A percentile compares a stretch with the other conserved stretches of the same genome.
Evolutionary conservation across 2,329 filamentous ascomycete species (phyloP).

Genomic region (Xylogone sp.): DNA sequence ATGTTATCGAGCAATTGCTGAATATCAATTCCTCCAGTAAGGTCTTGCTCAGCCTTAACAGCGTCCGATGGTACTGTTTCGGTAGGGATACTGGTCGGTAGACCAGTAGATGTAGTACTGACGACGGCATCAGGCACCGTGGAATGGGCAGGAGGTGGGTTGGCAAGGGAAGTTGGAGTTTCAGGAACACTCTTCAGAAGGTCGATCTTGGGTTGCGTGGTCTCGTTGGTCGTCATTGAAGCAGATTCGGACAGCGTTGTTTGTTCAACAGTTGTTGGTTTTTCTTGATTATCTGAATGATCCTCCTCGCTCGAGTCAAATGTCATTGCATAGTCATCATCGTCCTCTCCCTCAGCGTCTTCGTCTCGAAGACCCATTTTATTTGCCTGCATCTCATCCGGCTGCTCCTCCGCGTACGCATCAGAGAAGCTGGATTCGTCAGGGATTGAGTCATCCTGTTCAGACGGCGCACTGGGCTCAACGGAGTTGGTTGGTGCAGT

Average conservation of each 20-base stretch:
- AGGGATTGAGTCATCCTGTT: constrained; percentile 15
- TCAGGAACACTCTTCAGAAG: constrained; percentile 8
- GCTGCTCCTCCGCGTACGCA: constrained; percentile 26
- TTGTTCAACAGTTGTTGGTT: constrained; percentile 24
- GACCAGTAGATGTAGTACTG: constrained; percentile 9
- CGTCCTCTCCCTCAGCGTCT: constrained; percentile 18
- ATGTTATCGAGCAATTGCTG: constrained; percentile 33
- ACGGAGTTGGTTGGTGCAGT: constrained; percentile 10
- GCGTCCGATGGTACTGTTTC: constrained; percentile 12
- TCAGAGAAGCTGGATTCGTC: constrained; percentile 29
- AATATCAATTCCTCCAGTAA: constrained; percentile 29
- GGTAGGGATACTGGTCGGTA: constrained; percentile 13
- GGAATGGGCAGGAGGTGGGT: constrained; percentile 12
- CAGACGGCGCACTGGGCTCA: constrained; percentile 5
- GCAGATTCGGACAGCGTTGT: constrained; percentile 19
- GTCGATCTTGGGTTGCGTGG: constrained; percentile 11
- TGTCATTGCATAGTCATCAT: constrained; percentile 33
- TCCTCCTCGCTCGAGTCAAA: constrained; percentile 31
- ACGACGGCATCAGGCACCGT: constrained; percentile 1
- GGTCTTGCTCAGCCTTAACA: constrained; percentile 19
- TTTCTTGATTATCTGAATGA: constrained; percentile 27
- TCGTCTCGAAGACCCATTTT: constrained; percentile 11
- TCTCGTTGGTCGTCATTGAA: constrained; percentile 17
- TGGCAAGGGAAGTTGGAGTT: constrained; percentile 17
- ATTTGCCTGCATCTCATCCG: constrained; percentile 14